Base-by-base conservation (phyloP, 1,139 yeast genomes). In the Taiozyma sp. region DNA sequence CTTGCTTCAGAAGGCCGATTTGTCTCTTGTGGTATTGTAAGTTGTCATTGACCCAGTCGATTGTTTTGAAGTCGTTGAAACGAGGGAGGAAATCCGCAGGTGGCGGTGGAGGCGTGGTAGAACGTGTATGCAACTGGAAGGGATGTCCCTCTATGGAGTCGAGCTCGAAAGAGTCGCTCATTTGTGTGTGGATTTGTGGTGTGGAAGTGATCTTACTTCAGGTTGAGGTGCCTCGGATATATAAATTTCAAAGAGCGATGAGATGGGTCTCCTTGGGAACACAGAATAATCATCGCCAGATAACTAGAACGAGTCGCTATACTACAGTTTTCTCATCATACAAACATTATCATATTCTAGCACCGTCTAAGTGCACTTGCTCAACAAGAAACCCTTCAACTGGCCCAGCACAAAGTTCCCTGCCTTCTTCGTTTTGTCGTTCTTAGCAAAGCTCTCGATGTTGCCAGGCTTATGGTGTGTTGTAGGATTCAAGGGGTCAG, bases 11-110 rank as follows among this genome's bases (percentile, higher is more conserved):
- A 3, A 32, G 5, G 13, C 28, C 22, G 8, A 57, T 51, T 41
- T 58, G 48, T 47, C 52, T 54, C 42, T 51, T 51, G 39, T 52
- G 52, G 43, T 48, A 54, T 54, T 53, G 58, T 40, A 65, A 62
- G 49, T 67, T 70, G 56, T 92, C 98, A 49, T 84, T 84, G 14
- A 89, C 81, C 96, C 97, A 90, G 67, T 93, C 98, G 14, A 86
- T 76, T 7, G 95, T 87, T 27, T 72, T 70, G 63, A 86, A 88
- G 46, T 80, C 81, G 50, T 79, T 76, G 61, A 84, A 86, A 23
- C 73, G 67, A 49, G 67, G 67, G 8, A 73, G 67, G 4, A 46
- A 24, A 8, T 40, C 24, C 8, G 24, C 23, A 22, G 24, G 41
- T 10, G 24, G 41, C 9, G 41, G 24, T 10, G 41, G 24, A 8